Conservation (phyloP, 352 stramenopile genomes). For the Thalassiosira exigua region DNA sequence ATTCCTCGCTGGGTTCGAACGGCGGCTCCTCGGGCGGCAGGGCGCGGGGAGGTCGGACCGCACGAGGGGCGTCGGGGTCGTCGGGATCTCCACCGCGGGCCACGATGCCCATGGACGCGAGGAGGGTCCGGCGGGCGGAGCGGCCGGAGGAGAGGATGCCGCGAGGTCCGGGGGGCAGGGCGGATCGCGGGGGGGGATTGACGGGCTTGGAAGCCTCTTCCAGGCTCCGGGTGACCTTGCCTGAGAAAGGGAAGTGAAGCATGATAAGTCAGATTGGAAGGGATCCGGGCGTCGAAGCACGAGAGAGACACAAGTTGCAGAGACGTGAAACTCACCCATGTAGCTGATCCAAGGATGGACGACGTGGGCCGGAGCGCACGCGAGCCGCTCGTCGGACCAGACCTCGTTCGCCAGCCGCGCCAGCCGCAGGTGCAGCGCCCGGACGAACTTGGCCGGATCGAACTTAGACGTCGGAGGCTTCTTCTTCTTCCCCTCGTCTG, state of each 20-base stretch:
- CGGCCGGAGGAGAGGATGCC: background rate
- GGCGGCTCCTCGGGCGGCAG: constrained; percentile 40
- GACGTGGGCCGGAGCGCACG: constrained; percentile 63
- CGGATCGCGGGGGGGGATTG: background rate
- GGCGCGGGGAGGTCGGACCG: background rate
- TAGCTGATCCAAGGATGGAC: constrained; percentile 20
- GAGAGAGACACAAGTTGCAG: background rate
- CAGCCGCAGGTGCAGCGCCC: constrained; percentile 64
- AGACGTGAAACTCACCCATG: constrained; percentile 1
- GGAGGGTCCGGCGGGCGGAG: constrained; percentile 34
- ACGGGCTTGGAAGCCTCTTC: constrained; percentile 64
- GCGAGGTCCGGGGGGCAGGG: background rate
- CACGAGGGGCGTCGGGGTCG: background rate
- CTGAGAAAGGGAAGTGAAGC: background rate
- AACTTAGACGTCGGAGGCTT: constrained; percentile 46
- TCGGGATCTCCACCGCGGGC: background rate
- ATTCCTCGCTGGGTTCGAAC: constrained; percentile 90
- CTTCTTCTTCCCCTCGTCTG: constrained; percentile 41
- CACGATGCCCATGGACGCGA: constrained; percentile 40
- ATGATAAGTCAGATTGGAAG: background rate
- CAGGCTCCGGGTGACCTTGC: constrained; percentile 66
- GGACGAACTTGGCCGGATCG: constrained; percentile 48
- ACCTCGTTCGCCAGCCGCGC: constrained; percentile 60
- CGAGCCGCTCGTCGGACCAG: constrained; percentile 64
- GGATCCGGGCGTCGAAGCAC: background rate